phyloP scores from a whole-genome alignment of 2,329 filamentous ascomycete genomes.

The Xylariales sp. region DNA sequence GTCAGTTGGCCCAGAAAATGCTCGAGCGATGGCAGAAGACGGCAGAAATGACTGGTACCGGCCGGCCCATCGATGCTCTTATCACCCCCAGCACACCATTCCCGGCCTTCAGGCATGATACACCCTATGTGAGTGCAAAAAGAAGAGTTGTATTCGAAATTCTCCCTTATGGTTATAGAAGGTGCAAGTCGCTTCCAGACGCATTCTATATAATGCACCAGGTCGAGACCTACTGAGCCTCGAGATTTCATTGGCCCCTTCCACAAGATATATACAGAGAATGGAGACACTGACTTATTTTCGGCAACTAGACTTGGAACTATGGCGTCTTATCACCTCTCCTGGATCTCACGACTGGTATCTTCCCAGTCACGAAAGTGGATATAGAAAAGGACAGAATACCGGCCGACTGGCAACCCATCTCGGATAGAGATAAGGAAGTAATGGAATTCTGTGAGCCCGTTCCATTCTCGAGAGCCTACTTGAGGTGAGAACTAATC shows the following conservation, averaged over 20 bases:
- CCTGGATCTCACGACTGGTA: conserved; percentile 18
- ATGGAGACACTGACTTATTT: no score
- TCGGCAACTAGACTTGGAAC: no score
- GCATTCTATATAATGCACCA: no score
- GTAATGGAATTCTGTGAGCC: conserved; percentile 16
- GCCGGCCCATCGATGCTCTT: conserved; percentile 12
- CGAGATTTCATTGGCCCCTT: no score
- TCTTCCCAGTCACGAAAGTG: conserved; percentile 20
- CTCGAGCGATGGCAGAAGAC: conserved; percentile 19
- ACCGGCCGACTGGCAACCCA: conserved; percentile 16
- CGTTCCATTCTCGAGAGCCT: no score
- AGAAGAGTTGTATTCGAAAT: no score
- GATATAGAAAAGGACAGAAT: conserved; percentile 18
- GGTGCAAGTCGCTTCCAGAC: no score
- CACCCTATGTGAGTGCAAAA: conserved; percentile 8
- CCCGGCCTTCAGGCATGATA: conserved; percentile 11
- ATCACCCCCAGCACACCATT: conserved; percentile 11
- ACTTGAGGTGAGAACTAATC: neutral
- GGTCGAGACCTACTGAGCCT: no score
- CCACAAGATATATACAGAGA: no score
- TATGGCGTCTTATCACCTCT: conserved; percentile 13
- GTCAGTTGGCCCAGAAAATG: conserved; percentile 15
- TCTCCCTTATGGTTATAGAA: no score
- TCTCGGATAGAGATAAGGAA: conserved; percentile 16
- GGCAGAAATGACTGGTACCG: conserved; percentile 8